These are phyloP conservation scores for Kingdonia uniflora DNA, from an alignment of 164 flowering plant genomes.

Conservation along the genomic window DNA sequence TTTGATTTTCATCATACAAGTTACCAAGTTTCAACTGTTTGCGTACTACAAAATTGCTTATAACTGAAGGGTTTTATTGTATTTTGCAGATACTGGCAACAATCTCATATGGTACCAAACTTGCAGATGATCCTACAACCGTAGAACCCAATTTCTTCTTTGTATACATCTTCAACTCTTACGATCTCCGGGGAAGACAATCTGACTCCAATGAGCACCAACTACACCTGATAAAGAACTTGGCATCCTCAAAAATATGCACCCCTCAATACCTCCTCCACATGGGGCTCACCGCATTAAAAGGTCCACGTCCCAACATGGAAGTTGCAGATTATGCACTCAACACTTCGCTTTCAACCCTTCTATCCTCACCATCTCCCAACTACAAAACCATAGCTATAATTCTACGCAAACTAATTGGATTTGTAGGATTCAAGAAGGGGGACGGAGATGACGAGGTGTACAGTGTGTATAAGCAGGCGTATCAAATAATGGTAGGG, in stretches of 20 bases:
- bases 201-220: conserved; percentile 38
- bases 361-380: conserved; percentile 19
- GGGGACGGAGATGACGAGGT: conserved; percentile 45
- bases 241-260: conserved; percentile 21
- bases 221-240: conserved; percentile 31
- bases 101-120: conserved; percentile 18
- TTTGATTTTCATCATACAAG: too few relatives aligned
- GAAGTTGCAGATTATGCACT: conserved; percentile 20
- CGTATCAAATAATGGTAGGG: conserved; percentile 73
- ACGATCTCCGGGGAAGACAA: conserved; percentile 51
- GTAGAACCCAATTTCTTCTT: conserved; percentile 44
- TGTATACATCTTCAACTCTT: conserved; percentile 53
- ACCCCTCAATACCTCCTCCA: conserved; percentile 21
- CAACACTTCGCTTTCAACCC: conserved; percentile 18
- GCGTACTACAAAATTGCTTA: too few relatives aligned
- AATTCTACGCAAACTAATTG: conserved; percentile 20
- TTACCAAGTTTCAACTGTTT: too few relatives aligned
- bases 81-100: conserved; percentile 44
- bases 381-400: conserved; percentile 19
- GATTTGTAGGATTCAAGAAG: conserved; percentile 11
- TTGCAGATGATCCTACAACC: conserved; percentile 18
- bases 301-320: conserved; percentile 14
- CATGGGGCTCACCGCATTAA: conserved; percentile 18
- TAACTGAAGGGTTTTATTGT: too few relatives aligned
- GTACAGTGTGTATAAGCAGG: conserved; percentile 55